Base-by-base conservation (phyloP, 75 land plant species). In the Ceratopteris richardii region DNA sequence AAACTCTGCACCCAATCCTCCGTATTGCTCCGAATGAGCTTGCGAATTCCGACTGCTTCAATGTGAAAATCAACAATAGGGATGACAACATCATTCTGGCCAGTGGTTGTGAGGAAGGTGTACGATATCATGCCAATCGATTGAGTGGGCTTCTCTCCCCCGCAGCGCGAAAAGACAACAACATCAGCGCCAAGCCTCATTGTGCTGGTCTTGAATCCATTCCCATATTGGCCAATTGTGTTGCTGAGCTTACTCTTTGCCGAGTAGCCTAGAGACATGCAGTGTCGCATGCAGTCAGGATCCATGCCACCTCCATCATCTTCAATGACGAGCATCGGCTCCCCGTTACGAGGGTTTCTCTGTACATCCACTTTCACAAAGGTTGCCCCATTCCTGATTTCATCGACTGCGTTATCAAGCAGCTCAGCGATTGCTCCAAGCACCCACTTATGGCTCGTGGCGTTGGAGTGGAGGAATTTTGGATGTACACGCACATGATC, bases 141-240 rank as follows among this genome's bases (percentile, higher is more conserved):
- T 72, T 83, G 83, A 31, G 99, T 95, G 51, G 77, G 67, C 29
- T 62, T 62, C 50, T n/a, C 3, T 46, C 13, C 50, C 17, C 30
- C 39, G 44, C 70, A 63, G 25, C 81, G 83, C 20, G 98, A 78
- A 54, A 94, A 94, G 0, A 94, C 96, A 64, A 94, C 79, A 2
- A 82, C 98, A 86, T 94, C 98, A 16, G 91, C 87, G 28, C 98
- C 98, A 56, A 94, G 91, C 58, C 98, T 77, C 98, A 94, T 94
- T 16, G 96, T 94, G 46, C 98, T 94, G 29, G 98, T 94, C 53
- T 94, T 94, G 62, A 94, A 94, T 12, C 98, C 98, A 79, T 94
- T 94, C 51, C 98, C 98, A 77, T 94, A 46, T 21, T 85, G 94
- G 24, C 98, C 98, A 72, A 94, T 94, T 18, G 85, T 85, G 57